phyloP scores from a whole-genome alignment of 2,329 filamentous ascomycete species.

The Chlorencoelia australis region DNA sequence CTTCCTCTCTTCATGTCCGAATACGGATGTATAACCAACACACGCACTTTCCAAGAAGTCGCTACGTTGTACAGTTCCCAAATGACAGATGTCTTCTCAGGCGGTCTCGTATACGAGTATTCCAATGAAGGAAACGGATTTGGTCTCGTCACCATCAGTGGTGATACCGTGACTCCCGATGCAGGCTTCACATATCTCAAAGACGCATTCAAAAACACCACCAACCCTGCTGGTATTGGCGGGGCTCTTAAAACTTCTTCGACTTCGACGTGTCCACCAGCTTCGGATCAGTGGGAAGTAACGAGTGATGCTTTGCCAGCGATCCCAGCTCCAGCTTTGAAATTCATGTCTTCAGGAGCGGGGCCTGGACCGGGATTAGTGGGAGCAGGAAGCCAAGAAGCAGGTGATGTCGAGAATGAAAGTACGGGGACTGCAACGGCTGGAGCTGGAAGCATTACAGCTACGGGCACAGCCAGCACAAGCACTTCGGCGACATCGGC shows the following conservation, averaged over 20 bases:
- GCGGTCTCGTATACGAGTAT: slow-evolving; percentile 95
- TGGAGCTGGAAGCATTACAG: slow-evolving; percentile 16
- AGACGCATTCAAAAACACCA: slow-evolving; percentile 33
- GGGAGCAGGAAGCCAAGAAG: slow-evolving; percentile 21
- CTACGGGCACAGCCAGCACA: slow-evolving; percentile 9
- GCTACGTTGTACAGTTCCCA: slow-evolving; percentile 65
- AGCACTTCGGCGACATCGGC: neutral
- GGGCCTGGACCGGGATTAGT: slow-evolving; percentile 35
- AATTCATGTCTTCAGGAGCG: slow-evolving; percentile 39
- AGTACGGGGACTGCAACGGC: slow-evolving; percentile 19
- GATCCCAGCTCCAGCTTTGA: slow-evolving; percentile 32
- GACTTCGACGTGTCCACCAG: slow-evolving; percentile 35
- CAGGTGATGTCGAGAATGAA: slow-evolving; percentile 23
- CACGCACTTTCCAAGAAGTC: slow-evolving; percentile 73
- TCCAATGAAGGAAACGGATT: slow-evolving; percentile 68
- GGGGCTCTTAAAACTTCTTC: slow-evolving; percentile 32
- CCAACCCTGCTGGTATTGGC: slow-evolving; percentile 40
- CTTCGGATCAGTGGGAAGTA: slow-evolving; percentile 38
- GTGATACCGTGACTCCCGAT: slow-evolving; percentile 30
- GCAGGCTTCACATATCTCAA: slow-evolving; percentile 40
- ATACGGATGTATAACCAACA: slow-evolving; percentile 78
- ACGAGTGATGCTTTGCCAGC: slow-evolving; percentile 35
- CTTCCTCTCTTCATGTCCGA: slow-evolving; percentile 67
- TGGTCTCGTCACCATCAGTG: slow-evolving; percentile 37
- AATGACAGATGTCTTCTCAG: slow-evolving; percentile 87